phyloP scores from a whole-genome alignment of 2,329 filamentous ascomycete genomes.

The Claviceps digitariae region DNA sequence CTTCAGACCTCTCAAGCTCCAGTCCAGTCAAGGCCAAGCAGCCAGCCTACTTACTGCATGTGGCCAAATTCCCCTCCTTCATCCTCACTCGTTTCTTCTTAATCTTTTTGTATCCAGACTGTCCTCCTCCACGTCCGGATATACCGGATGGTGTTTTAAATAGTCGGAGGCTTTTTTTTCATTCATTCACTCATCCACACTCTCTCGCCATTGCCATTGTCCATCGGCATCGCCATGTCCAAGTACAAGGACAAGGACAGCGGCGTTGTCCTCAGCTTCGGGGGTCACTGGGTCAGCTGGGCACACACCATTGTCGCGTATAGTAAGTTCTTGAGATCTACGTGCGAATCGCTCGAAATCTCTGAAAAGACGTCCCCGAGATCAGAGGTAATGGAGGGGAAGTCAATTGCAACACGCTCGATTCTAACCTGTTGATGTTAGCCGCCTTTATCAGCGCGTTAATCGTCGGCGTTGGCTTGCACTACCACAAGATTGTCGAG shows the following conservation, averaged over 20 bases:
- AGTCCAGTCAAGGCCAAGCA: too few species aligned
- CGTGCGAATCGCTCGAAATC: background rate
- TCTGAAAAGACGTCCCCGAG: background rate
- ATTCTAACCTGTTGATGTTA: constrained; percentile 22
- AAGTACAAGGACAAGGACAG: constrained; percentile 53
- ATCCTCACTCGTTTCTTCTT: background rate
- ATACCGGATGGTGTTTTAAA: constrained; percentile 17
- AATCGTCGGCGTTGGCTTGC: constrained; percentile 64
- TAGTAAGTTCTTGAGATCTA: constrained; percentile 33
- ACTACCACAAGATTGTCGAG: constrained; percentile 94
- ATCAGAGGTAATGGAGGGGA: background rate
- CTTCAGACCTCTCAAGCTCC: background rate
- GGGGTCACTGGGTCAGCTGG: constrained; percentile 84
- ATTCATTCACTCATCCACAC: constrained; percentile 7
- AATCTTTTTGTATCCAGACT: constrained; percentile 1
- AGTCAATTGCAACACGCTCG: background rate
- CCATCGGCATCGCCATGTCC: constrained; percentile 22
- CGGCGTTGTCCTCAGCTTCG: constrained; percentile 51
- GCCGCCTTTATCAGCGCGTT: constrained; percentile 80
- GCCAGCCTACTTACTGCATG: background rate
- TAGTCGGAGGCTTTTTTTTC: background rate
- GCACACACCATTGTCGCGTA: constrained; percentile 76
- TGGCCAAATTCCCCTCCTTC: background rate
- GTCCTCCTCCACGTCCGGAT: constrained; percentile 13
- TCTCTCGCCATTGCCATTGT: constrained; percentile 7